phyloP scores from a whole-genome alignment of 2,329 filamentous ascomycete genomes.

The Cytospora piceae region DNA sequence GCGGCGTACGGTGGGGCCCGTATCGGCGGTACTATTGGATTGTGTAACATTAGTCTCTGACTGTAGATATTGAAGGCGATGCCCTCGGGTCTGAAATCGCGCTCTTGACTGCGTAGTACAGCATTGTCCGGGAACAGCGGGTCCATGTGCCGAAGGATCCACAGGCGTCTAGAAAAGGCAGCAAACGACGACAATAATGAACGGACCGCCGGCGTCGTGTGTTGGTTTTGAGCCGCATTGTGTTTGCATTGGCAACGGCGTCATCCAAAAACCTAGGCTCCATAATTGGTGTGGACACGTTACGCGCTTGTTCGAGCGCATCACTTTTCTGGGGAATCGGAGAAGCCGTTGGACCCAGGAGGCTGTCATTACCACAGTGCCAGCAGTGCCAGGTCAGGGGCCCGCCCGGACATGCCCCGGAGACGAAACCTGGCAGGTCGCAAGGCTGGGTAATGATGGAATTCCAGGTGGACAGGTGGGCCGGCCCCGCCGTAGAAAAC shows the following conservation, averaged over 20 bases:
- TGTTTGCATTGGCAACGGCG: conserved; percentile 18
- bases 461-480: conserved; percentile 7
- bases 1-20: not conserved
- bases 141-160: not conserved
- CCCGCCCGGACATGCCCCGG: conserved; percentile 27
- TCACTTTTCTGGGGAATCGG: conserved; percentile 31
- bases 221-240: conserved; percentile 24
- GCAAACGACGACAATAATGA: not conserved
- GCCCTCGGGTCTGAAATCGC: not conserved
- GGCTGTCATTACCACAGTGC: conserved; percentile 30
- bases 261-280: not conserved
- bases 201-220: conserved; percentile 15
- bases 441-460: conserved; percentile 10
- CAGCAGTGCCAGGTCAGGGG: conserved; percentile 15
- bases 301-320: conserved; percentile 21
- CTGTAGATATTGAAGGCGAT: not conserved
- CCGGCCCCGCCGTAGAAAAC: conserved; percentile 26
- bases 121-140: not conserved
- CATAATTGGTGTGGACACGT: conserved; percentile 29
- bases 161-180: not conserved
- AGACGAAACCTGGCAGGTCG: conserved; percentile 11
- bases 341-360: conserved; percentile 29
- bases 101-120: not conserved
- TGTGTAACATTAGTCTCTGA: not conserved
- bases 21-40: not conserved